These are phyloP conservation scores for Roridomyces roridus DNA, from an alignment of 768 basidiomycete species.

Conservation along the genomic window DNA sequence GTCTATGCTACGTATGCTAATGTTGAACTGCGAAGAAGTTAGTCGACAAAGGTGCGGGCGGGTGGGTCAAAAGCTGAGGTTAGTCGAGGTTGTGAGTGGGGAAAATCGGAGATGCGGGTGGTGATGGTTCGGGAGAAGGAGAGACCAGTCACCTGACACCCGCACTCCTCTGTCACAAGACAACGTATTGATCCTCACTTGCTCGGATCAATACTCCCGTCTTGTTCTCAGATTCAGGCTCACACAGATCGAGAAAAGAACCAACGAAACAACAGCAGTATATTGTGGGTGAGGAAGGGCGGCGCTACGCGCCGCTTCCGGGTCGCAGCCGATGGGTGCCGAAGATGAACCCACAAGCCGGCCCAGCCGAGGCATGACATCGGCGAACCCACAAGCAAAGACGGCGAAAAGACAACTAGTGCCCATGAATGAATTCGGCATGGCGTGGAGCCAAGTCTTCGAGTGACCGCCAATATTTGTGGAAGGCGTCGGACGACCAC, in stretches of 20 bases:
- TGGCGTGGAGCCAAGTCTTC: slow-evolving; percentile 26
- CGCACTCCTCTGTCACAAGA: no score
- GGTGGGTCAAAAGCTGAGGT: no score
- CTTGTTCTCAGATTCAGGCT: background rate
- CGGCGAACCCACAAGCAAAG: background rate
- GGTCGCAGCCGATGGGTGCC: background rate
- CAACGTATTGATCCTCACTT: no score
- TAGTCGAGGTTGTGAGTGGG: no score
- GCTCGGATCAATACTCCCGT: no score
- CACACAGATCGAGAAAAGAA: no score
- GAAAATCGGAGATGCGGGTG: no score
- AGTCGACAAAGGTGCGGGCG: no score
- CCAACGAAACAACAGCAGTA: background rate
- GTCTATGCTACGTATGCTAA: no score
- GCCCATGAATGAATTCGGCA: slow-evolving; percentile 27
- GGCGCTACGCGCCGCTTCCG: background rate
- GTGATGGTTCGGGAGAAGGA: no score
- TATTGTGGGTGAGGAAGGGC: slow-evolving; percentile 1
- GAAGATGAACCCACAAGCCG: background rate
- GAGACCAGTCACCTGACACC: no score
- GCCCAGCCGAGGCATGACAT: slow-evolving; percentile 5
- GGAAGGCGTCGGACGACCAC: slow-evolving; percentile 28
- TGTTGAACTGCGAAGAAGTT: no score
- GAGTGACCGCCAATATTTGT: slow-evolving; percentile 29
- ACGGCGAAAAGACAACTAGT: background rate